Evolutionary conservation across 2,329 filamentous ascomycete genomes (phyloP).

Genomic region (Calonectria naviculata): DNA sequence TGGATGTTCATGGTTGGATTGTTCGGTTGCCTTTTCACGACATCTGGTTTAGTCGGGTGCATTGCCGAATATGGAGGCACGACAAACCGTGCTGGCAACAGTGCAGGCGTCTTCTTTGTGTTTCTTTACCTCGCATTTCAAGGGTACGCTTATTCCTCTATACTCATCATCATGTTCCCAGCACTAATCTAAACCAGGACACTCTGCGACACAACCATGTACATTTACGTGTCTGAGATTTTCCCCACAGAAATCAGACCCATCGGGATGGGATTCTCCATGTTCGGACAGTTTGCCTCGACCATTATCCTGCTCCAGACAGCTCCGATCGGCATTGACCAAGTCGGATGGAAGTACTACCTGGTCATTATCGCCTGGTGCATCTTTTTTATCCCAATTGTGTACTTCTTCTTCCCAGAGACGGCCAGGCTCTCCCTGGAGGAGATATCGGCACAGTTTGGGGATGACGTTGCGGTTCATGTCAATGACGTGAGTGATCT

Average conservation of each 20-base stretch:
- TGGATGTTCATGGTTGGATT: conserved; percentile 54
- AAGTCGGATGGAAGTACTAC: conserved; percentile 62
- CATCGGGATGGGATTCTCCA: conserved; percentile 62
- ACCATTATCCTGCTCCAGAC: conserved; percentile 61
- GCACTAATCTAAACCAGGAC: conserved; percentile 42
- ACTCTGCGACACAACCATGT: conserved; percentile 53
- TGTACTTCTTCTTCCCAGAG: conserved; percentile 47
- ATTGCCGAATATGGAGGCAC: conserved; percentile 50
- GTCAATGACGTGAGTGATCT: conserved; percentile 54
- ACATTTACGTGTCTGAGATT: conserved; percentile 51
- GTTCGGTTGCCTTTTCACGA: conserved; percentile 52
- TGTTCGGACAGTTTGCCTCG: conserved; percentile 61
- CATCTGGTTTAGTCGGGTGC: conserved; percentile 46
- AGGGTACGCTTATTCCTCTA: conserved; percentile 41
- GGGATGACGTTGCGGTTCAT: conserved; percentile 61
- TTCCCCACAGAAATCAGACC: conserved; percentile 60
- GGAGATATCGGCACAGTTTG: conserved; percentile 51
- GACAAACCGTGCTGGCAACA: conserved; percentile 51
- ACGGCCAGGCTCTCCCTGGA: conserved; percentile 52
- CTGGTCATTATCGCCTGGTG: conserved; percentile 58
- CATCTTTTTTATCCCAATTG: conserved; percentile 42
- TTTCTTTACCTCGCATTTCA: conserved; percentile 62
- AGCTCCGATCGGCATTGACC: conserved; percentile 47
- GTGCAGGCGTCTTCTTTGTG: conserved; percentile 54
- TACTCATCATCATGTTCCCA: neutral